These are phyloP conservation scores for Chrysoporthe puriensis DNA, from an alignment of 2,329 filamentous ascomycete species.

Conservation along the genomic window DNA sequence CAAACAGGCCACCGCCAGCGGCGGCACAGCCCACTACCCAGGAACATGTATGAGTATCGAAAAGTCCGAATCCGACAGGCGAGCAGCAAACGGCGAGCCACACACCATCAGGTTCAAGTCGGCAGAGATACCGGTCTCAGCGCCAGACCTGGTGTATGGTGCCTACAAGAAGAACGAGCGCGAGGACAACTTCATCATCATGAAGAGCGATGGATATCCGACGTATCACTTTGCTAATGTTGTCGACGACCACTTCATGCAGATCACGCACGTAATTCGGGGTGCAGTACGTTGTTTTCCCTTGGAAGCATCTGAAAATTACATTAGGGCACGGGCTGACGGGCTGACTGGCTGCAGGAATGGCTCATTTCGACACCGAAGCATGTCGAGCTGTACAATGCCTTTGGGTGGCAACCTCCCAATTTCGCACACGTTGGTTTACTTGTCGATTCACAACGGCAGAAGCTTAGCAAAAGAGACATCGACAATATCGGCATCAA, in stretches of 20 bases:
- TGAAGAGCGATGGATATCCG: constrained; percentile 90
- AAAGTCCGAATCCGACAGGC: constrained; percentile 68
- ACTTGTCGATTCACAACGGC: constrained; percentile 67
- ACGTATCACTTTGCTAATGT: constrained; percentile 99
- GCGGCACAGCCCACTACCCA: constrained; percentile 51
- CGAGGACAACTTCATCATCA: constrained; percentile 82
- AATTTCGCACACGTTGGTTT: constrained; percentile 81
- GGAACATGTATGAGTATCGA: constrained; percentile 73
- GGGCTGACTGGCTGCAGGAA: constrained; percentile 57
- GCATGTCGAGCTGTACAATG: constrained; percentile 71
- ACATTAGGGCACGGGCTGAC: background rate
- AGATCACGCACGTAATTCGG: constrained; percentile 92
- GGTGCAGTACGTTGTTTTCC: constrained; percentile 65
- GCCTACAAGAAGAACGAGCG: constrained; percentile 57
- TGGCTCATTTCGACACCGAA: constrained; percentile 94
- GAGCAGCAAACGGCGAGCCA: constrained; percentile 68
- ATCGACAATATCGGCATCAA: constrained; percentile 52
- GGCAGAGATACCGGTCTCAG: constrained; percentile 63
- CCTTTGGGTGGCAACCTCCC: constrained; percentile 74
- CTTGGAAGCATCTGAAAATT: background rate
- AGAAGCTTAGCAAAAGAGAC: constrained; percentile 87
- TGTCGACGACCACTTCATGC: constrained; percentile 93
- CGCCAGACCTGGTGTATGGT: constrained; percentile 82
- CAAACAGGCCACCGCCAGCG: constrained; percentile 42
- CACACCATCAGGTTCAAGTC: constrained; percentile 79